Base-by-base conservation (phyloP, 2,329 filamentous ascomycete species). In the Podosphaera xanthii region DNA sequence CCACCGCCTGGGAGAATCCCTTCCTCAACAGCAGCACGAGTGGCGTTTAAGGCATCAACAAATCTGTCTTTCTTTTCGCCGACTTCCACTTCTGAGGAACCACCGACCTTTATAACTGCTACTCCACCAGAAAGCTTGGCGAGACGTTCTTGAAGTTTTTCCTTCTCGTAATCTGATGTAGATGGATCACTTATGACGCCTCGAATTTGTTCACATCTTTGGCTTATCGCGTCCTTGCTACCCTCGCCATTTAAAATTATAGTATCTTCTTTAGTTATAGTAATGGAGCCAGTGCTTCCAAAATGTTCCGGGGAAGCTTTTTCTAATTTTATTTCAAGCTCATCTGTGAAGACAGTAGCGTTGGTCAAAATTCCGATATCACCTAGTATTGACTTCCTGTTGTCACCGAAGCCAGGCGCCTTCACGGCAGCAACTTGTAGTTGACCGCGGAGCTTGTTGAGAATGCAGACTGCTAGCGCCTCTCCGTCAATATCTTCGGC, bases 1-100 rank as follows among this genome's bases (percentile, higher is more conserved):
- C 92, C 92, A 81, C 92, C 92, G 77, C 92, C 92, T 66, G 92
- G 92, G 65, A 98, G 85, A 73, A 98, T 98, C 75, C 92, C 92
- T 77, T 97, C 90, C 81, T 98, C 92, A 65, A 98, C 92, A 69
- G 92, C 92, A 67, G 92, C 92, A 68, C 92, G 91, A 65, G 92
- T 98, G 66, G 92, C 92, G 75, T 98, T 98, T 63, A 98, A 79
- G 61, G 92, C 92, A 75, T 98, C 92, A 63, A 98, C 92, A 69
- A 97, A 95, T 72, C 92, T 88, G 74, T 98, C 92, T 83, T 98
- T 98, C 88, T 98, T 98, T 83, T 98, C 92, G 66, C 90, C 86
- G 60, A 98, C 92, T 80, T 98, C 92, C 65, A 98, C 91, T 76
- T 98, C 92, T 64, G 91, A 97, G 64, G 90, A 81, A 72, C 92